Conservation (phyloP, 163 green algal species). For the Chlorella variabilis region DNA sequence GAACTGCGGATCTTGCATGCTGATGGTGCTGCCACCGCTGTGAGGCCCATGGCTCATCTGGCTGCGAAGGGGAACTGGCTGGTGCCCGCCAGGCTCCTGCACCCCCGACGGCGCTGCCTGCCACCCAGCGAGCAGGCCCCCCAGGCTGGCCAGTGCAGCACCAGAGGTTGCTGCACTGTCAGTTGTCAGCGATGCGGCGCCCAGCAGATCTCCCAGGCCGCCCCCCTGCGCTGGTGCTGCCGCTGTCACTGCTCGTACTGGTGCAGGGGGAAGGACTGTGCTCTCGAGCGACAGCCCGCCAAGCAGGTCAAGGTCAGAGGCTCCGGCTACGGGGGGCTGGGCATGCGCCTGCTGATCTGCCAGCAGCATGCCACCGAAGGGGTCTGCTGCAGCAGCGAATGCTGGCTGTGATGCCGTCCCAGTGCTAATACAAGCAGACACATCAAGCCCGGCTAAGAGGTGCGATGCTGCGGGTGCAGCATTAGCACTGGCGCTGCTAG, state of each 20-base stretch:
- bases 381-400: background rate
- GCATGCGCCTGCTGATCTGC: background rate
- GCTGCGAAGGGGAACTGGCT: background rate
- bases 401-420: background rate
- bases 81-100: background rate
- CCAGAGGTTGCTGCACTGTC: background rate
- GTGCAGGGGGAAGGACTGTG: background rate
- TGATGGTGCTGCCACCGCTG: conserved; percentile 1
- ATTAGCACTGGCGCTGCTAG: background rate
- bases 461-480: background rate
- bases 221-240: background rate
- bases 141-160: background rate
- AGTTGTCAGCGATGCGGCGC: no score
- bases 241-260: background rate
- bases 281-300: background rate
- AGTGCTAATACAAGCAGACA: background rate
- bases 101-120: background rate
- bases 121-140: no score
- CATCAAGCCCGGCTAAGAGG: background rate
- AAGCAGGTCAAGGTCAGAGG: conserved; percentile 8
- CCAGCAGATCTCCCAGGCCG: conserved; percentile 15
- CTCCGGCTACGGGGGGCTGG: background rate
- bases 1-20: background rate
- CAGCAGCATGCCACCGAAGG: conserved; percentile 30
- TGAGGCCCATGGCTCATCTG: background rate